These are phyloP conservation scores for Epipyxis sp. DNA, from an alignment of 108 stramenopile genomes.

Conservation along the genomic window DNA sequence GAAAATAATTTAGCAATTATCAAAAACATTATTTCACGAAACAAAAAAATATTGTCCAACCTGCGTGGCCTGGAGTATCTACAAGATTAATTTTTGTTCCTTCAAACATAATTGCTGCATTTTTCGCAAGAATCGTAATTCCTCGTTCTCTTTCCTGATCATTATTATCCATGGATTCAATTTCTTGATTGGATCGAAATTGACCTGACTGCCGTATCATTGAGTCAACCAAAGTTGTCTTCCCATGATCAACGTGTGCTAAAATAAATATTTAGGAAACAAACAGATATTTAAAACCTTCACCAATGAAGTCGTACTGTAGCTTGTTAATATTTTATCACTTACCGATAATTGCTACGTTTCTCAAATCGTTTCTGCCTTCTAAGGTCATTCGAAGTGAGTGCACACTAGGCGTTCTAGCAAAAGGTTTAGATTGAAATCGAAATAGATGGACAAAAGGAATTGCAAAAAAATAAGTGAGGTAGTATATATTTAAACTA, in stretches of 20 bases:
- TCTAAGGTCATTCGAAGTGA: no score
- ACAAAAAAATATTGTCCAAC: no score
- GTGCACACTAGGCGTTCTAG: no score
- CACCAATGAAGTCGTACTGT: constrained; percentile 5
- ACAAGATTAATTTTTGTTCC: constrained; percentile 93
- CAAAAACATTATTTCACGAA: neutral
- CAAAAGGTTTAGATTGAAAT: no score
- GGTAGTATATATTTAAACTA: no score
- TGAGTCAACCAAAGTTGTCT: constrained; percentile 94
- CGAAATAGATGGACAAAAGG: no score
- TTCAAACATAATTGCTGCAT: constrained; percentile 83
- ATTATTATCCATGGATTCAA: constrained; percentile 82
- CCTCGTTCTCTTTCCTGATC: constrained; percentile 98
- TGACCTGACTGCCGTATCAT: constrained; percentile 85
- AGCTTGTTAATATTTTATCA: neutral
- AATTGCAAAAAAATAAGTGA: no score
- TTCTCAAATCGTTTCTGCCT: constrained; percentile 59
- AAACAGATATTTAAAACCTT: neutral
- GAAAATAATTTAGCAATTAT: constrained; percentile 68
- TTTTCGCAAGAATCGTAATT: constrained; percentile 97
- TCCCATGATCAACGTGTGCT: constrained; percentile 86
- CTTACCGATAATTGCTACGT: constrained; percentile 83
- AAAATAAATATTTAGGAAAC: constrained; percentile 34
- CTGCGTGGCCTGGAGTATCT: constrained; percentile 81
- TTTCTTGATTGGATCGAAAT: constrained; percentile 82